These are phyloP conservation scores for Leccinum incarnatum DNA, from an alignment of 768 basidiomycete genomes.

Conservation along the genomic window DNA sequence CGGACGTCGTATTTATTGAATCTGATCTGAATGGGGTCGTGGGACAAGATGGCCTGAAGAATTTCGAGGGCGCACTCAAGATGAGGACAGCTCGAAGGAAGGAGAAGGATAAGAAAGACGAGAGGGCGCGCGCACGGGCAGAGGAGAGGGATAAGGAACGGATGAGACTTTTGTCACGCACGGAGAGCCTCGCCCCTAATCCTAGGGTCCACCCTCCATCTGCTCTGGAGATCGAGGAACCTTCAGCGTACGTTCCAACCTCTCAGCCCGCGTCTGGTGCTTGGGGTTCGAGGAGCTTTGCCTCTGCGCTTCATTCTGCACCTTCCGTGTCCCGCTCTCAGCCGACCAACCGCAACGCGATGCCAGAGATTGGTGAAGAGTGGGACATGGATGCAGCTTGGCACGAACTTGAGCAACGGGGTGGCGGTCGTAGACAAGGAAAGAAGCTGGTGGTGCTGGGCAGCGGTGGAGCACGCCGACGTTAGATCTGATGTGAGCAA, in stretches of 20 bases:
- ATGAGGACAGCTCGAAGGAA: slow-evolving; percentile 69
- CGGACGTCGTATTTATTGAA: slow-evolving; percentile 93
- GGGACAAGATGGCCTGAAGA: slow-evolving; percentile 69
- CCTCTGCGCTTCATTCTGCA: slow-evolving; percentile 64
- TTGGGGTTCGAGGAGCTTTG: slow-evolving; percentile 82
- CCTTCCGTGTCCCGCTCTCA: slow-evolving; percentile 46
- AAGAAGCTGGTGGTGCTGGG: slow-evolving; percentile 72
- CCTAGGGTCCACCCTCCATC: slow-evolving; percentile 7
- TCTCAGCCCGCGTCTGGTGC: slow-evolving; percentile 44
- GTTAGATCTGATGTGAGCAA: slow-evolving; percentile 18
- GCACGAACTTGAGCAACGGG: slow-evolving; percentile 73
- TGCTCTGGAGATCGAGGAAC: slow-evolving; percentile 15
- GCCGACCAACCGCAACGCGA: slow-evolving; percentile 26
- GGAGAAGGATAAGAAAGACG: slow-evolving; percentile 85
- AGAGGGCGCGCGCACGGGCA: slow-evolving; percentile 72
- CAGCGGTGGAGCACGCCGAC: slow-evolving; percentile 54
- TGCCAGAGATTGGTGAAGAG: slow-evolving; percentile 48
- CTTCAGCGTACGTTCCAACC: slow-evolving; percentile 3
- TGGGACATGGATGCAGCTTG: slow-evolving; percentile 79
- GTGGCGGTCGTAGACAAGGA: slow-evolving; percentile 54
- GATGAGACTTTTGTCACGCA: slow-evolving; percentile 30
- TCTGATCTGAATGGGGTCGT: slow-evolving; percentile 79
- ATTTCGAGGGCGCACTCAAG: slow-evolving; percentile 80
- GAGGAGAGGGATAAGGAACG: slow-evolving; percentile 75
- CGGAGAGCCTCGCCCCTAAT: slow-evolving; percentile 11